phyloP scores from a whole-genome alignment of 345 rosid genomes.

The Populus ilicifolia region DNA sequence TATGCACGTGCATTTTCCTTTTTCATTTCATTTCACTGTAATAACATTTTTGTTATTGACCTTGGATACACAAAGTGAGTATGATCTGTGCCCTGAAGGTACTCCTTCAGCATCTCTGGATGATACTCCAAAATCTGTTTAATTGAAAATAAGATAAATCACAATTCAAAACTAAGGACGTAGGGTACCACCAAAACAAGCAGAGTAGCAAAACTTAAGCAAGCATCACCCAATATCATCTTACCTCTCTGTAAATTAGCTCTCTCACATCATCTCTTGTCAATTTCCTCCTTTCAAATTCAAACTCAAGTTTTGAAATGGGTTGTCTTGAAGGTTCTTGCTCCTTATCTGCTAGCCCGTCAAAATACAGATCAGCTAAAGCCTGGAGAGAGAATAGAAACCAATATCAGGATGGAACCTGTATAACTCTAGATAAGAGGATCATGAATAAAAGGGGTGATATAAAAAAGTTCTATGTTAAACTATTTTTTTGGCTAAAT shows the following conservation, averaged over 20 bases:
- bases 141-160: conserved; percentile 9
- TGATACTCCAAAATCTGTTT: conserved; percentile 79
- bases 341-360: conserved; percentile 64
- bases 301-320: conserved; percentile 85
- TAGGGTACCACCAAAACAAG: conserved; percentile 3
- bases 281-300: conserved; percentile 81
- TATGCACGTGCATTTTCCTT: not conserved
- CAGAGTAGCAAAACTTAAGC: conserved; percentile 9
- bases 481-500: conserved; percentile 4
- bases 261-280: conserved; percentile 80
- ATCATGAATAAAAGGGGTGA: not conserved
- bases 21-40: not conserved
- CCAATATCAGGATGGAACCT: conserved; percentile 5
- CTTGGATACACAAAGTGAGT: conserved; percentile 88
- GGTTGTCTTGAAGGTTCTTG: conserved; percentile 73
- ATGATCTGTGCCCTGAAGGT: conserved; percentile 59
- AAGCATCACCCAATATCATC: not conserved
- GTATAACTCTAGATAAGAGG: not conserved
- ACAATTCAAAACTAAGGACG: conserved; percentile 11
- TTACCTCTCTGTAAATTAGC: conserved; percentile 93
- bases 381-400: conserved; percentile 1
- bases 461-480: not conserved
- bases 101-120: conserved; percentile 38
- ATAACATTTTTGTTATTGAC: conserved; percentile 31
- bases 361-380: conserved; percentile 50